Percentiles rank a stretch among this genome's conserved stretches.
These are phyloP conservation scores for Neurospora hispaniola DNA, from an alignment of 495 filamentous ascomycete species.

Conservation along the genomic window DNA sequence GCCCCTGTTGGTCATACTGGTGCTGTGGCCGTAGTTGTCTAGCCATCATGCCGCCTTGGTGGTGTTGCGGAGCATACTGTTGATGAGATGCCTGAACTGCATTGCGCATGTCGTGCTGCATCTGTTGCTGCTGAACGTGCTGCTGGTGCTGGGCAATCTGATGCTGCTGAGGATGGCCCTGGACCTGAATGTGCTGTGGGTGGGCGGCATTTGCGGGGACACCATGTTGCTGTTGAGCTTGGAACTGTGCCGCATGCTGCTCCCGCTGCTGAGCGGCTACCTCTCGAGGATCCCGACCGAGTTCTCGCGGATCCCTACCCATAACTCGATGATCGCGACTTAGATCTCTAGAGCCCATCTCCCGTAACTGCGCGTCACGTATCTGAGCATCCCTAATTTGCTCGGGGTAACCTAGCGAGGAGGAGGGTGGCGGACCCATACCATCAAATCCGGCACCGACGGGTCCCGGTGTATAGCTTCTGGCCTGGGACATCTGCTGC, in stretches of 20 bases:
- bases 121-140: slow-evolving; percentile 5
- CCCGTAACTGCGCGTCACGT: slow-evolving; percentile 3
- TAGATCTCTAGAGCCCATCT: slow-evolving; percentile 5
- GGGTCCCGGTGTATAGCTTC: slow-evolving; percentile 22
- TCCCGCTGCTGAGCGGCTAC: slow-evolving; percentile 1
- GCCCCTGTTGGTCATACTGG: slow-evolving; percentile 6
- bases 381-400: slow-evolving; percentile 7
- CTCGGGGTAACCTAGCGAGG: slow-evolving; percentile 6
- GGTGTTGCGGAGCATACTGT: slow-evolving; percentile 3
- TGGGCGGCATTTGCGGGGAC: neutral
- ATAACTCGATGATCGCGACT: slow-evolving; percentile 5
- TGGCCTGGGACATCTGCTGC: slow-evolving; percentile 6
- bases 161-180: neutral
- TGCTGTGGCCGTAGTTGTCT: slow-evolving; percentile 28
- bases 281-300: neutral
- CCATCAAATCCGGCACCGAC: slow-evolving; percentile 10
- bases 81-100: slow-evolving; percentile 2
- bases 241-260: neutral
- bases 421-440: slow-evolving; percentile 13
- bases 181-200: neutral
- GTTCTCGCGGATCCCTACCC: slow-evolving; percentile 11
- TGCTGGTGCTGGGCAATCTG: neutral
- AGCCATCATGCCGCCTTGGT: slow-evolving; percentile 15
- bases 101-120: slow-evolving; percentile 11
- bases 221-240: neutral